Evolutionary conservation across 768 basidiomycete genomes (phyloP), one percentile per base, ranked within the genome.

Genomic region (Phlebiopsis flavidoalba): DNA sequence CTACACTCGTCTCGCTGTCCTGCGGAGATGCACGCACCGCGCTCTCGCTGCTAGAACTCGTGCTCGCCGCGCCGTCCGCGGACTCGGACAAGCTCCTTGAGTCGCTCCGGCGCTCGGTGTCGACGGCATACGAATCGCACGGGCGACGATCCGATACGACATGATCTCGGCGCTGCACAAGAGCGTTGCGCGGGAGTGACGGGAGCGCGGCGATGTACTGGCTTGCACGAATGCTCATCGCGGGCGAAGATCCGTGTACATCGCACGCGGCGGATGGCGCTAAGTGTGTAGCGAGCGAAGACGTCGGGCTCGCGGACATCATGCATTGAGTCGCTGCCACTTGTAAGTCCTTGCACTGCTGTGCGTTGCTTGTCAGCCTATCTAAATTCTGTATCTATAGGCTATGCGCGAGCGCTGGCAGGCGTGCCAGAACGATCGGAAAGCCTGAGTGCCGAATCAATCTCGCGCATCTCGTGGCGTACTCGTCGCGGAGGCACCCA

Each of bases 141-240:
- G 8, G 90, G 91, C 3, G 93, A 93, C 63, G 79, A 79, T n/a
- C 60, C 82, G 78, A 60, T 93, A 91, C 67, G 90, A 93, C 70
- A 85, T 89, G 84, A 92, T 91, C 65, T 88, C 86, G 35, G 91
- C 88, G 2, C 75, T 94, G 65, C 92, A 95, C 74, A 95, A 95
- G 72, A 84, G 84, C 60, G 81, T n/a, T 94, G 36, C 81, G 93
- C 36, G 93, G 91, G 8, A 83, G 85, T 58, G 84, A 93, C 63
- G 84, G 84, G 6, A 79, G 79, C 66, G 93, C 91, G 0, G 92
- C 92, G 6, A 74, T 93, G 77, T 95, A 94, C 70, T 95, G 92
- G 91, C 78, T 95, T 21, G 91, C 91, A 10, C 81, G 89, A 53
- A 93, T 93, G 91, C 76, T 93, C 36, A 80, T 77, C 37, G 87